Percentiles rank a stretch among this genome's conserved stretches.
Conservation (phyloP, 345 rosid species). For the Ceriops tagal region DNA sequence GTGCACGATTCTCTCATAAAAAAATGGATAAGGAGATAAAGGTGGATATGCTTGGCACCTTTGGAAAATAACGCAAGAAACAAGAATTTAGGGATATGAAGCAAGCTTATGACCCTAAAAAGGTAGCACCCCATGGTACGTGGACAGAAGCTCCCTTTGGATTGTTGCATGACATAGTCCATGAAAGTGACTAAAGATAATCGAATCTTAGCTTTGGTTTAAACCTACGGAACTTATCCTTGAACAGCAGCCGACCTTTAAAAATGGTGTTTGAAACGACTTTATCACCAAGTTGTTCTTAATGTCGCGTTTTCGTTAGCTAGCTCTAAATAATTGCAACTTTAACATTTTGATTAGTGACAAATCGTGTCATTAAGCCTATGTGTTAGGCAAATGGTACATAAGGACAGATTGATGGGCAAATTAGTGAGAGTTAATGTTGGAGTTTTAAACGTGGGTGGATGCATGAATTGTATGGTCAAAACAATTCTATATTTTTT, state of each 20-base stretch:
- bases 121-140: conserved; percentile 16
- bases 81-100: conserved; percentile 10
- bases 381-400: too few relatives aligned
- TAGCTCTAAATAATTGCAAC: background rate
- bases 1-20: conserved; percentile 24
- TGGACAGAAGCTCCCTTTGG: background rate
- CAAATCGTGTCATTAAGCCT: too few relatives aligned
- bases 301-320: background rate
- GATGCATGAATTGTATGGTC: too few relatives aligned
- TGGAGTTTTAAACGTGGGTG: too few relatives aligned
- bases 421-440: too few relatives aligned
- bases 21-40: conserved; percentile 42
- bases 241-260: too few relatives aligned
- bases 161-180: conserved; percentile 29
- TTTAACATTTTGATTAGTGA: background rate
- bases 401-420: too few relatives aligned
- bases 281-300: background rate
- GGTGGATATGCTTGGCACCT: conserved; percentile 32
- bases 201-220: background rate
- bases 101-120: background rate
- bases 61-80: conserved; percentile 18
- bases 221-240: conserved; percentile 11
- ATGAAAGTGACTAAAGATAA: conserved; percentile 19
- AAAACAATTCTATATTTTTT: too few relatives aligned
- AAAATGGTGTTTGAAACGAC: background rate